phyloP scores from a whole-genome alignment of 2,329 filamentous ascomycete species.

The Cyanodermella asteris region DNA sequence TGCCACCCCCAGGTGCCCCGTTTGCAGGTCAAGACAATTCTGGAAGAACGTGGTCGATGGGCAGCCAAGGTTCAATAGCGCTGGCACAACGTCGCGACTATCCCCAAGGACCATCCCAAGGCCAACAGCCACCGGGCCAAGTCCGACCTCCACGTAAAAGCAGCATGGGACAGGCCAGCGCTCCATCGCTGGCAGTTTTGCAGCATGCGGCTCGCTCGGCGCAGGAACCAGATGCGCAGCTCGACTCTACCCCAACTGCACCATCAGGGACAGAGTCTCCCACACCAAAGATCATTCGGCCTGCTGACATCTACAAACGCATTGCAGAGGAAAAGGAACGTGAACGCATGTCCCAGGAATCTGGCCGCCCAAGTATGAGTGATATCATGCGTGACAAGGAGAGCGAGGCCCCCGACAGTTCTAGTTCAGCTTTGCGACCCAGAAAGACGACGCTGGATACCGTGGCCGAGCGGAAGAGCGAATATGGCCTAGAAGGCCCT shows the following conservation, averaged over 20 bases:
- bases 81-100: too few species aligned
- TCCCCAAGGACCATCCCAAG: too few species aligned
- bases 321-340: constrained; percentile 42
- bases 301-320: constrained; percentile 56
- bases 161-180: constrained; percentile 28
- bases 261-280: not conserved
- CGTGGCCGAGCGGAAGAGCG: constrained; percentile 36
- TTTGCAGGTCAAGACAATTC: too few species aligned
- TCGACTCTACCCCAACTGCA: not conserved
- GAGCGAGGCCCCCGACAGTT: constrained; percentile 7
- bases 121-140: constrained; percentile 1
- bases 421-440: constrained; percentile 9
- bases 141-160: constrained; percentile 29
- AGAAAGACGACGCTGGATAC: constrained; percentile 25
- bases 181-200: constrained; percentile 11
- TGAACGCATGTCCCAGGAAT: constrained; percentile 34
- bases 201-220: constrained; percentile 2
- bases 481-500: constrained; percentile 31
- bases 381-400: constrained; percentile 15
- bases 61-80: too few species aligned
- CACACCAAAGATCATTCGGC: constrained; percentile 20
- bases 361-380: constrained; percentile 34
- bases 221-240: constrained; percentile 1
- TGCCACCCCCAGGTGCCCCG: too few species aligned
- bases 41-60: too few species aligned